These are phyloP conservation scores for Endocalyx cinctus DNA, from an alignment of 2,329 filamentous ascomycete genomes.

Conservation along the genomic window DNA sequence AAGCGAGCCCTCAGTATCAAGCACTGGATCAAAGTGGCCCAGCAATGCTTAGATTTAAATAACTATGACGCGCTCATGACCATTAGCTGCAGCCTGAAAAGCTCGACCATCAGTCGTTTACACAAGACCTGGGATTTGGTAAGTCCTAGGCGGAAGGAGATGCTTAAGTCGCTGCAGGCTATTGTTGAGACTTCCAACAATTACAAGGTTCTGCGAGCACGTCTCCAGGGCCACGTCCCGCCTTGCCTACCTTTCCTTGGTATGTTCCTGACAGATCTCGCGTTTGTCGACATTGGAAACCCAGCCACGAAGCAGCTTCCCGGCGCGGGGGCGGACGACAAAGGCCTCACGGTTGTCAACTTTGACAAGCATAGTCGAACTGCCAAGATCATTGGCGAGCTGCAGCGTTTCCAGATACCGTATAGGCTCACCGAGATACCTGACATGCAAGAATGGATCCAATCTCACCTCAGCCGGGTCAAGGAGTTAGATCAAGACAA, in stretches of 20 bases:
- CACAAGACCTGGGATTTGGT: slow-evolving; percentile 90
- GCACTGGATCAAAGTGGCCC: slow-evolving; percentile 95
- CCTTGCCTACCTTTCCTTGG: slow-evolving; percentile 94
- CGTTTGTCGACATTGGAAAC: slow-evolving; percentile 93
- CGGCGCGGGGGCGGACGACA: slow-evolving; percentile 48
- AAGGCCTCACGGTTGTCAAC: slow-evolving; percentile 80
- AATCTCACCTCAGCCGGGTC: slow-evolving; percentile 73
- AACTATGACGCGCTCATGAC: slow-evolving; percentile 98
- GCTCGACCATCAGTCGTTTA: slow-evolving; percentile 82
- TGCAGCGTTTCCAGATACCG: slow-evolving; percentile 93
- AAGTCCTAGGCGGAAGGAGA: slow-evolving; percentile 75
- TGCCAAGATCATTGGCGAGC: slow-evolving; percentile 89
- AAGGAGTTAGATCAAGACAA: slow-evolving; percentile 54
- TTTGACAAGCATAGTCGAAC: slow-evolving; percentile 96
- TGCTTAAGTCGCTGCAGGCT: slow-evolving; percentile 72
- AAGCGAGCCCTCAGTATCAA: slow-evolving; percentile 88
- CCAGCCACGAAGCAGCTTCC: slow-evolving; percentile 75
- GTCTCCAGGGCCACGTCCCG: slow-evolving; percentile 79
- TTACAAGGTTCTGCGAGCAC: slow-evolving; percentile 78
- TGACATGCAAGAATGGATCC: slow-evolving; percentile 91
- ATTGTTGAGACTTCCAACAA: slow-evolving; percentile 89
- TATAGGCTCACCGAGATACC: slow-evolving; percentile 79
- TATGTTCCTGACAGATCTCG: slow-evolving; percentile 93
- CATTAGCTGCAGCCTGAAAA: slow-evolving; percentile 90
- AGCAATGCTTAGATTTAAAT: slow-evolving; percentile 80